Evolutionary conservation across 768 basidiomycete genomes (phyloP), one percentile per base, ranked within the genome.

Genomic region (Mycena maculata): DNA sequence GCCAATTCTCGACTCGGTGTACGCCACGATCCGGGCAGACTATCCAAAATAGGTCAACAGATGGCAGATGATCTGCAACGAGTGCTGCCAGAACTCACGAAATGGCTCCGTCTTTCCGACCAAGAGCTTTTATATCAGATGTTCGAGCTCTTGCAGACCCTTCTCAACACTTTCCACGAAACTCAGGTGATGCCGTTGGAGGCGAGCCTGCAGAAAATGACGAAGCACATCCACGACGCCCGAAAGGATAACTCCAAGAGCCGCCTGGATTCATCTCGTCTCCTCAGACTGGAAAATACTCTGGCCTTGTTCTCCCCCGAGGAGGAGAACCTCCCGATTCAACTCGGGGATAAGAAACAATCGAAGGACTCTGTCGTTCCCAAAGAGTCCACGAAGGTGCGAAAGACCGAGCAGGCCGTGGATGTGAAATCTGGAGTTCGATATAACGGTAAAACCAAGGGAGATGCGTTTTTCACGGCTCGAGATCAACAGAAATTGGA

Each of bases 31-130:
- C 76, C 79, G 18, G 75, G 76, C 28, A 88, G 86, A 72, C 75
- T 90, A 53, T 90, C 93, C 16, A 77, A 78, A 3, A 80, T 87
- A 11, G 93, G 92, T 25, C 87, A 84, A 76, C 84, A 87, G 75
- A 94, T 99, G 91, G 87, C 95, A 53, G 84, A 82, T 28, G 86
- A 90, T 66, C 83, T 99, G 63, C 90, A 95, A 75, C 86, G 84
- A 31, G 91, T 98, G 67, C 81, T 99, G 54, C 85, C 86, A 3
- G 92, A 95, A 73, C 83, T 97, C 53, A 84, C 90, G 20, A 85
- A 88, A 56, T 99, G 98, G 98, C 81, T 99, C 50, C 90, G 96
- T 27, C 84, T 99, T 38, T 98, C 96, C 15, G 95, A 99, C 77
- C 87, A 91, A 72, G 97, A 99, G 74, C 85, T 98, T 8, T 82